Conservation (phyloP, 2,329 filamentous ascomycete genomes). For the Acrocalymma vagum region DNA sequence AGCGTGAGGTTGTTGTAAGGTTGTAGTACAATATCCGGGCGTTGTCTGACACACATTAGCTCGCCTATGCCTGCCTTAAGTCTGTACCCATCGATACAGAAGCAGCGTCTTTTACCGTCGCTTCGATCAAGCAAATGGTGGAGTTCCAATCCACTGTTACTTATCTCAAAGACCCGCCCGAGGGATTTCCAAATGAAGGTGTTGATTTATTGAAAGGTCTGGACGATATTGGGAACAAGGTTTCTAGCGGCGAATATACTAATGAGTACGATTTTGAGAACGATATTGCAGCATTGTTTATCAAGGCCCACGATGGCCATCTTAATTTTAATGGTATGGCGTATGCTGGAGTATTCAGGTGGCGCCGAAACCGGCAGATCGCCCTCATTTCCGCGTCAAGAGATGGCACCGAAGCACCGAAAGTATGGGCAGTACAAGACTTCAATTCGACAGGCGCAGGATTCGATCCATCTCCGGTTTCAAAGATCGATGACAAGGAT, state of each 20-base stretch:
- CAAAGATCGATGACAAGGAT: constrained; percentile 47
- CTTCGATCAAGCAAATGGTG: constrained; percentile 42
- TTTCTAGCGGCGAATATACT: constrained; percentile 40
- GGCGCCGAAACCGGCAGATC: constrained; percentile 37
- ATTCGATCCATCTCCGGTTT: constrained; percentile 45
- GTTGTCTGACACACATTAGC: constrained; percentile 18
- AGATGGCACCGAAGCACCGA: constrained; percentile 37
- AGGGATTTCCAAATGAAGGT: constrained; percentile 46
- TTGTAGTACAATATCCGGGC: not conserved
- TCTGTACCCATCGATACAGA: constrained; percentile 42
- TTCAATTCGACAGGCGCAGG: constrained; percentile 33
- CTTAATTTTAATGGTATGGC: constrained; percentile 47
- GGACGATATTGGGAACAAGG: constrained; percentile 42
- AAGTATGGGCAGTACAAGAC: constrained; percentile 41
- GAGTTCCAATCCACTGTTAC: constrained; percentile 52
- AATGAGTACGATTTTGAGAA: constrained; percentile 54
- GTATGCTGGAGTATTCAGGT: constrained; percentile 46
- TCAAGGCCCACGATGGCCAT: constrained; percentile 45
- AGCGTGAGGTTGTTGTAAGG: no score
- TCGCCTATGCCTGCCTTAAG: constrained; percentile 46
- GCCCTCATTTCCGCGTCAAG: constrained; percentile 41
- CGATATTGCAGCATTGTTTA: constrained; percentile 41
- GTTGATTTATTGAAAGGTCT: constrained; percentile 50
- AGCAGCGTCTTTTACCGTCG: constrained; percentile 36
- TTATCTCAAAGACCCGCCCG: constrained; percentile 50